phyloP scores from a whole-genome alignment of 2,329 filamentous ascomycete species.

The Penicillium digitatum region DNA sequence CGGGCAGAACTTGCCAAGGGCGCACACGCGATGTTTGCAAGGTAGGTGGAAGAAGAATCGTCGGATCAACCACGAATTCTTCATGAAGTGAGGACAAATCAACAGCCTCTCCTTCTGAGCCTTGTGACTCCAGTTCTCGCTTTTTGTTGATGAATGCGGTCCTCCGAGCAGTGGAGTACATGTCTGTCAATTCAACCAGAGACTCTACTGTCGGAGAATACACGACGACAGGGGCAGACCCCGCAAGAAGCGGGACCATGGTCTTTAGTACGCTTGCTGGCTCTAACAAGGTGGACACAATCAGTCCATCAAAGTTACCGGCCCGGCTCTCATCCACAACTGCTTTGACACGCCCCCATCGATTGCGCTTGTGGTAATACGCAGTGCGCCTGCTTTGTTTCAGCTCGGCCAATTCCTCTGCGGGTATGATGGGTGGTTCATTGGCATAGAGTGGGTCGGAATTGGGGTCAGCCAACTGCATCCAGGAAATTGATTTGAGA shows the following conservation, averaged over 20 bases:
- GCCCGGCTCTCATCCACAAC: conserved; percentile 70
- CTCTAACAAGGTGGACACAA: conserved; percentile 80
- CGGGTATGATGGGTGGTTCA: conserved; percentile 57
- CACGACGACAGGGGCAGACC: conserved; percentile 78
- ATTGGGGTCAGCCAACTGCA: conserved; percentile 77
- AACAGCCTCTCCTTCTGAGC: conserved; percentile 7
- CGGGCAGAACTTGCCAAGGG: conserved; percentile 86
- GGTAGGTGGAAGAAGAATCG: conserved; percentile 70
- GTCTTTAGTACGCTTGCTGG: conserved; percentile 70
- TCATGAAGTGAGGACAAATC: conserved; percentile 39
- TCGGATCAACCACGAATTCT: conserved; percentile 85
- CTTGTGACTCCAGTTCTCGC: conserved; percentile 26
- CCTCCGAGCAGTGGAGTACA: conserved; percentile 75
- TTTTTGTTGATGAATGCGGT: conserved; percentile 60
- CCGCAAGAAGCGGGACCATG: conserved; percentile 72
- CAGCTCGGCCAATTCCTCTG: conserved; percentile 62
- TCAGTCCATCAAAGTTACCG: conserved; percentile 77
- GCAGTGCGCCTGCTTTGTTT: conserved; percentile 79
- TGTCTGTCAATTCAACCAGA: conserved; percentile 71
- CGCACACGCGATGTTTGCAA: conserved; percentile 77
- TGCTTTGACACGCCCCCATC: conserved; percentile 69
- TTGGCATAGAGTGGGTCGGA: conserved; percentile 69
- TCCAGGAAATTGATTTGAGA: conserved; percentile 82
- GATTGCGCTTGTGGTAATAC: conserved; percentile 82
- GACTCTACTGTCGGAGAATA: conserved; percentile 81